phyloP scores from a whole-genome alignment of 768 basidiomycete genomes.

The Lactarius hengduanensis region DNA sequence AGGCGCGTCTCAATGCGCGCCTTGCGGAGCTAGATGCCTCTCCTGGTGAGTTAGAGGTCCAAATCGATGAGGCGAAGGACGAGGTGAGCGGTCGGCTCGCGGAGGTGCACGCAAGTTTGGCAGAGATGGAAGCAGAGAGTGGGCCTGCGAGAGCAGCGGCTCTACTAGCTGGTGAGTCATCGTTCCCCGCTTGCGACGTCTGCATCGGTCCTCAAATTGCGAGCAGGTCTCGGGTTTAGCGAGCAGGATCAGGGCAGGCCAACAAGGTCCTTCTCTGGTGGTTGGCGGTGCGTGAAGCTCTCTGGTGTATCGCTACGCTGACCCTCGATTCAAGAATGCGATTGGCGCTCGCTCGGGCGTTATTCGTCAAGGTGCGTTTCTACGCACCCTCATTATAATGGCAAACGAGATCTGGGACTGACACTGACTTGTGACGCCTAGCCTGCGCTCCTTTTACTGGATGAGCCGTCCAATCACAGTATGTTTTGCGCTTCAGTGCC shows the following conservation, averaged over 20 bases:
- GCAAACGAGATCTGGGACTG: slow-evolving; percentile 8
- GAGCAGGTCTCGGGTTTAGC: slow-evolving; percentile 82
- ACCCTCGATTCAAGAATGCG: slow-evolving; percentile 67
- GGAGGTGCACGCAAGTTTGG: slow-evolving; percentile 84
- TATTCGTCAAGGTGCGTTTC: slow-evolving; percentile 82
- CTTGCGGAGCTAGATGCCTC: slow-evolving; percentile 71
- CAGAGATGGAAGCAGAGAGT: slow-evolving; percentile 99
- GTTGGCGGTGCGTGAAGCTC: slow-evolving; percentile 70
- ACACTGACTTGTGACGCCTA: slow-evolving; percentile 33
- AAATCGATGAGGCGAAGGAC: slow-evolving; percentile 81
- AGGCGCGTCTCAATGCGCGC: slow-evolving; percentile 67
- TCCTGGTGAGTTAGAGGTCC: slow-evolving; percentile 46
- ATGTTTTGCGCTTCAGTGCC: slow-evolving; percentile 9
- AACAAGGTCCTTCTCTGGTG: slow-evolving; percentile 89
- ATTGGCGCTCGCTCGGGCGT: slow-evolving; percentile 87
- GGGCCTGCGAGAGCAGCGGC: slow-evolving; percentile 93
- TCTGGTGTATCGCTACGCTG: not conserved
- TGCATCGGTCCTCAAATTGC: slow-evolving; percentile 4
- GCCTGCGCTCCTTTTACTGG: slow-evolving; percentile 76
- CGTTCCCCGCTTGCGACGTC: not conserved
- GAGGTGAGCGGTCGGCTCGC: slow-evolving; percentile 77
- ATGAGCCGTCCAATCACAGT: slow-evolving; percentile 98
- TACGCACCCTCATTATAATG: not conserved
- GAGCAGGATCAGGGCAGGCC: slow-evolving; percentile 82
- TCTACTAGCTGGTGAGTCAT: slow-evolving; percentile 69